phyloP scores from a whole-genome alignment of 2,329 filamentous ascomycete species.

The Calonectria pseudoturangicola region DNA sequence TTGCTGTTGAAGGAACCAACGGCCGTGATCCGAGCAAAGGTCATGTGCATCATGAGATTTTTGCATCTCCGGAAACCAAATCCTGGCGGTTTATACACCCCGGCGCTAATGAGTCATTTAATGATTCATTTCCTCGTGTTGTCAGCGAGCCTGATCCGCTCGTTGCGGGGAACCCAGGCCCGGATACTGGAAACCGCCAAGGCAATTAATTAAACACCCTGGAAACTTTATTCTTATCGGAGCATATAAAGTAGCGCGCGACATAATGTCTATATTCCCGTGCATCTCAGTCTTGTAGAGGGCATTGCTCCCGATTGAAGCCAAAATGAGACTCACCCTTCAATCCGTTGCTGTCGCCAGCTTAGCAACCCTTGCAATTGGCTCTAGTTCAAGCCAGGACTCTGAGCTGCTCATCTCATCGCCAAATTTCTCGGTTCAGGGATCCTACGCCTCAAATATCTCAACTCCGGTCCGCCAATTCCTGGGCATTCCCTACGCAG shows the following conservation, averaged over 20 bases:
- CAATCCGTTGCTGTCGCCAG: not conserved
- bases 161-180: constrained; percentile 18
- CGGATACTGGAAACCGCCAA: not conserved
- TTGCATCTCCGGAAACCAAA: not conserved
- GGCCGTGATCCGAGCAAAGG: too few relatives aligned
- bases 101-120: constrained; percentile 29
- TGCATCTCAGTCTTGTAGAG: not conserved
- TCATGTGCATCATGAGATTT: not conserved
- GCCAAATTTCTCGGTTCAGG: constrained; percentile 31
- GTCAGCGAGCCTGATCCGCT: not conserved
- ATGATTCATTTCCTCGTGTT: constrained; percentile 5
- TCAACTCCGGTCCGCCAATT: constrained; percentile 27
- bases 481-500: constrained; percentile 31
- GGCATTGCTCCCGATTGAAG: not conserved
- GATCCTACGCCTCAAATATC: constrained; percentile 23
- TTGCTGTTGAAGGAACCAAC: too few relatives aligned
- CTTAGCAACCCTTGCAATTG: not conserved
- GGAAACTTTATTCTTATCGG: not conserved
- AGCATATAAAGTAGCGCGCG: constrained; percentile 11
- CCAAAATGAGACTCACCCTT: not conserved
- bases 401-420: constrained; percentile 24
- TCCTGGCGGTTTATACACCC: not conserved
- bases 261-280: not conserved
- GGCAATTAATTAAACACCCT: not conserved
- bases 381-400: not conserved